Evolutionary conservation across 208 protist species (phyloP), one percentile per base, ranked within the genome.

Genomic region (Trypanosoma vivax): DNA sequence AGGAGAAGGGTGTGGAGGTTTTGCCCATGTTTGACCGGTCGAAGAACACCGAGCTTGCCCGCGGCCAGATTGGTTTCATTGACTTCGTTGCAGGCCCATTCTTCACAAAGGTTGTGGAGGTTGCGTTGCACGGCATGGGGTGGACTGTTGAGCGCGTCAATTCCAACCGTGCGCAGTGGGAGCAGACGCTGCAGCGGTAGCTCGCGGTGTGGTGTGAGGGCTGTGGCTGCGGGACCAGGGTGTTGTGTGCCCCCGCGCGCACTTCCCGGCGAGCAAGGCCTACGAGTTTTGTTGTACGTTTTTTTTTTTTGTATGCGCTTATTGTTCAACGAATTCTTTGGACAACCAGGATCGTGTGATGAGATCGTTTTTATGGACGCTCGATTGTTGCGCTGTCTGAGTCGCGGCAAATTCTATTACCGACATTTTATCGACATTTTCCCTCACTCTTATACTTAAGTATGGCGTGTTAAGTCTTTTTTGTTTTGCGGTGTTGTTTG

Each of bases 11-110:
- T 9, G 73, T 90, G 31, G 73, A 87, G 65, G 76, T 86, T 57
- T 61, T 83, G 46, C 79, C 86, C 28, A 90, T 88, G 82, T 90
- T 93, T 53, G 78, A 93, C 56, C 81, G 86, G 30, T 85, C 76
- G 5, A 73, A 76, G 61, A 89, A 85, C 67, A 85, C 70, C 33
- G 79, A 93, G 73, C 79, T 93, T 35, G 86, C 82, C 19, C 75
- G 79, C 65, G 82, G 86, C 7, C 82, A 93, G 60, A 85, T 88
- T 50, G 82, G 79, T 24, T 90, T 90, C 50, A 94, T 94, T 54
- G 82, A 89, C 60, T 90, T 90, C 43, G 79, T 94, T 9, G 79
- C 70, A 3, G 75, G 65, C 39, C 82, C 87, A 52, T 89, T 88
- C 50, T 93, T 83, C 62, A 67, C 69, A 58, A 75, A 83, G 14